Base-by-base conservation (phyloP, 2,329 filamentous ascomycete genomes). In the Ceratocystis eucalypticola region DNA sequence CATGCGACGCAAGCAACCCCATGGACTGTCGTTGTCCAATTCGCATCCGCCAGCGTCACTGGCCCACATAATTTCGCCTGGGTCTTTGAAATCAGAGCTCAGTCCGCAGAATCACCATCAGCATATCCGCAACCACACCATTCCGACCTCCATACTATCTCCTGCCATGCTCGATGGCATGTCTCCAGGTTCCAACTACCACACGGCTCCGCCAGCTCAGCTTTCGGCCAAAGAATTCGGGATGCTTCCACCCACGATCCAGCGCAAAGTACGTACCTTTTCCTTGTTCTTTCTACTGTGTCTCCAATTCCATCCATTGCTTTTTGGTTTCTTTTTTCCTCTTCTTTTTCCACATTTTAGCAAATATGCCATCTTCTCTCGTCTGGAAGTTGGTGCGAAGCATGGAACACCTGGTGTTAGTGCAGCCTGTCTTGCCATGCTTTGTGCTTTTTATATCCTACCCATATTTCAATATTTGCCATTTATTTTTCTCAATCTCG, bases 261-360 rank as follows among this genome's bases (percentile, higher is more conserved):
- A 68, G 59, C 69, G 69, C 66, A 70, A 70, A 68, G 69, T 70
- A 67, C 66, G 69, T 66, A 37, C 30, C 50, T 53, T 50, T 63
- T 65, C 30, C 64, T 37, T 8, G 17, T 37, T 25, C 50, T 30
- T 65, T 57, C 12, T 41, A 25, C 22, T 70, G 61, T 48, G 5
- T 30, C 41, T 44, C 6, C 33, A 17, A 30, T 15, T 53, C 55
- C 28, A 33, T 3, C 28, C 17, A n/a, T 59, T 59, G 5, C 25
- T 37, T 37, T 7, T 37, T 33, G 10, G 1, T 8, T 59, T 59
- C 53, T 17, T 10, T 55, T 28, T 53, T 25, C 8, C 3, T 25
- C 0, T 28, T 17, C 17, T 5, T 28, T 25, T 53, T 28, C 48
- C 22, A 7, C 3, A 53, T 2, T 25, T 15, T 7, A 28, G 12